Evolutionary conservation across 495 filamentous ascomycete genomes (phyloP), one percentile per base, ranked within the genome.

Genomic region (Lentithecium fluviatile): DNA sequence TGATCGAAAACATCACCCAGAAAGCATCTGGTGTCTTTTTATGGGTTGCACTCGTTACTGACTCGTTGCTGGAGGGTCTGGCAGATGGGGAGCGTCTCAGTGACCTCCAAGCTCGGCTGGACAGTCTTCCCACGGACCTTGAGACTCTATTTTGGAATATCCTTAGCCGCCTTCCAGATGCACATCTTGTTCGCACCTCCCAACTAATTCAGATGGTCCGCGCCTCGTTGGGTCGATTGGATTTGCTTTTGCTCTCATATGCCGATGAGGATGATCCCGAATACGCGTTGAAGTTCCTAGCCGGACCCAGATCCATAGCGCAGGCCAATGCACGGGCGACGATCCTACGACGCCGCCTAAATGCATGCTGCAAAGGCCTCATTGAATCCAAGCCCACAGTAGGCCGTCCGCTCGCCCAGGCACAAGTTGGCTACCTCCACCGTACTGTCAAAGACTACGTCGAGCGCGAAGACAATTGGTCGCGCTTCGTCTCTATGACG

Each of bases 21-120:
- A 67, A 67, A 25, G 52, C 64, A 3, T 17, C 36, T 5, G 64
- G 64, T 6, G 64, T 67, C n/a, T 67, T 63, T 20, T 42, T 67
- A 0, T 67, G 53, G 64, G 64, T 67, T 13, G 6, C 26, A 2
- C 53, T 67, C 1, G 64, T 63, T 8, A 55, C 43, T 1, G 38
- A 52, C 1, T 67, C 64, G 0, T 46, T 67, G 2, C 55, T 62
- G 0, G 53, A 58, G 23, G 64, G 64, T 0, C 25, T 62, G 0
- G 0, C 32, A 7, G 36, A 62, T 42, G 58, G 40, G 10, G 64
- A 67, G 11, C 21, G 46, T 2, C 7, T 67, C 2, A 1, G 2
- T 2, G 48, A 63, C 11, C 49, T 67, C 6, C 51, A 45, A n/a
- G 13, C n/a, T 4, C 52, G 64, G 0, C 59, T 67, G 2, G 19